phyloP scores from a whole-genome alignment of 2,329 filamentous ascomycete species.

The Chaetoscypha palmicola region DNA sequence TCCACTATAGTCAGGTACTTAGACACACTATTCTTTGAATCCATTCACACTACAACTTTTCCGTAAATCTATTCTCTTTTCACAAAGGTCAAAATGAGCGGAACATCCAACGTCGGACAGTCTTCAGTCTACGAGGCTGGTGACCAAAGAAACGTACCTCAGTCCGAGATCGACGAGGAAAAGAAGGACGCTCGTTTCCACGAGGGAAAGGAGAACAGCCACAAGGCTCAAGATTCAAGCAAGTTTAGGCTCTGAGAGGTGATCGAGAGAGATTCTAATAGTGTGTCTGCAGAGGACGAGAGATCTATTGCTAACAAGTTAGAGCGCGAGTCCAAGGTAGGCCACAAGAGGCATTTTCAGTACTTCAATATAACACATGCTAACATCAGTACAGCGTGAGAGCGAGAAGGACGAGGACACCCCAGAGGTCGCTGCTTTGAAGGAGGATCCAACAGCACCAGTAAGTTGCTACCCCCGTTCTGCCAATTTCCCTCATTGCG shows the following conservation, averaged over 20 bases:
- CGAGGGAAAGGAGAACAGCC: slow-evolving; percentile 64
- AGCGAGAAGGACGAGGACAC: slow-evolving; percentile 39
- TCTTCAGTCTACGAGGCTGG: slow-evolving; percentile 63
- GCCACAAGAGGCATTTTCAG: too few relatives aligned
- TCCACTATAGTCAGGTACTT: too few relatives aligned
- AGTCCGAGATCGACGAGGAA: slow-evolving; percentile 42
- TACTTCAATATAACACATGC: too few relatives aligned
- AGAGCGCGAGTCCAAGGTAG: slow-evolving; percentile 49
- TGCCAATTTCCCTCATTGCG: too few relatives aligned
- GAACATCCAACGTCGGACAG: slow-evolving; percentile 49
- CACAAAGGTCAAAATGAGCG: slow-evolving; percentile 11
- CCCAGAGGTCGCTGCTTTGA: slow-evolving; percentile 22
- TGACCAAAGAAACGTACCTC: slow-evolving; percentile 62
- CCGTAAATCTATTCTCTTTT: background rate
- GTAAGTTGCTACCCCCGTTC: too few relatives aligned
- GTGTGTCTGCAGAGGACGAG: slow-evolving; percentile 53
- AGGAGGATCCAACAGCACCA: slow-evolving; percentile 50
- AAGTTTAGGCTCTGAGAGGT: slow-evolving; percentile 26
- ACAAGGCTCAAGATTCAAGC: slow-evolving; percentile 67
- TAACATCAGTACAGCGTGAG: slow-evolving; percentile 28
- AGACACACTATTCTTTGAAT: too few relatives aligned
- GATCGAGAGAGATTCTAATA: slow-evolving; percentile 5
- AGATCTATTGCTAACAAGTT: slow-evolving; percentile 66
- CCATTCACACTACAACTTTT: too few relatives aligned
- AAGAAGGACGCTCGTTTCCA: slow-evolving; percentile 54